Evolutionary conservation across 1,284 basidiomycete genomes (phyloP).

Genomic region (Irpex rosettiformis): DNA sequence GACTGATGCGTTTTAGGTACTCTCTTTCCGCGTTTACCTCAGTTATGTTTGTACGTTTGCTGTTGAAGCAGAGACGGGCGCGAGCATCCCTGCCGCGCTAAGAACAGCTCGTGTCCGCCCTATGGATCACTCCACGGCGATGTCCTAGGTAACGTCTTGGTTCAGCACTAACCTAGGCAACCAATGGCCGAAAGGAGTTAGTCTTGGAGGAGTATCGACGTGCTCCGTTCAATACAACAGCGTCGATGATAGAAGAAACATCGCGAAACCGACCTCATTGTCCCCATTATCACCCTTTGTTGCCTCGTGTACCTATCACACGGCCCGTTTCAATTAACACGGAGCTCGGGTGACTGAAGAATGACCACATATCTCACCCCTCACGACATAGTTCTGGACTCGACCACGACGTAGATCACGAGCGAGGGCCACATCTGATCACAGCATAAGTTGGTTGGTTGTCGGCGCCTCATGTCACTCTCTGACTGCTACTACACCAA

Average conservation of each 20-base stretch:
- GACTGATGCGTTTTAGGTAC: conserved; percentile 46
- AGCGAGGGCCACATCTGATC: conserved; percentile 1
- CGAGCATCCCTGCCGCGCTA: conserved; percentile 31
- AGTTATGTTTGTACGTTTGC: conserved; percentile 56
- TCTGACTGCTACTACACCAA: neutral
- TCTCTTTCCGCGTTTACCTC: conserved; percentile 66
- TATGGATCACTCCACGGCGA: neutral
- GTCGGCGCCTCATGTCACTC: neutral
- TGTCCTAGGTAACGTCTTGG: neutral
- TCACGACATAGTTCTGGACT: conserved; percentile 2
- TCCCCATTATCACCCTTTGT: conserved; percentile 1
- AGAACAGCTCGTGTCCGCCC: neutral
- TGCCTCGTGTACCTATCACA: conserved; percentile 2
- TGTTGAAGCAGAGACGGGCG: conserved; percentile 48
- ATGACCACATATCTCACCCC: neutral
- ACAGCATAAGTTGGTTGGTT: neutral
- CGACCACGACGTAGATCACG: neutral
- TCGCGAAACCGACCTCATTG: conserved; percentile 1
- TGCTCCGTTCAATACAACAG: neutral
- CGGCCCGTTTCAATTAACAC: neutral
- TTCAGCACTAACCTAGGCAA: neutral
- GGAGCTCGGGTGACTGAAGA: neutral
- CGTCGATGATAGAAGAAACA: neutral
- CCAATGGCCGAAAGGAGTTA: neutral
- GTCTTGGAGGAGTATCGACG: neutral